Conservation (phyloP, 202 grass and related monocot genomes). For the Setaria italica region DNA sequence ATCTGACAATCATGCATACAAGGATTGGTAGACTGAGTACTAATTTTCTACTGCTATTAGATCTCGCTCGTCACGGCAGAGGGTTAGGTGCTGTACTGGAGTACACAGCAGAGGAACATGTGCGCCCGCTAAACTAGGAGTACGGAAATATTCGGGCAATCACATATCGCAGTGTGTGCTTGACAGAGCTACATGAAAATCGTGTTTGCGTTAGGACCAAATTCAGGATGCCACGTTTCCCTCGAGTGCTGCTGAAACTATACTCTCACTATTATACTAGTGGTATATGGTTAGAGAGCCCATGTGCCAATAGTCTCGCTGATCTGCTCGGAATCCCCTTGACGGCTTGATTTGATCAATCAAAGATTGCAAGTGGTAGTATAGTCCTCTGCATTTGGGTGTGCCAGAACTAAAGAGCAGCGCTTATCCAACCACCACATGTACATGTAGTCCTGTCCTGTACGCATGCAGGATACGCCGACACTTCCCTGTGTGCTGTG, state of each 20-base stretch:
- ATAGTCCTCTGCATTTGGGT: neutral
- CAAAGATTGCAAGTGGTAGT: neutral
- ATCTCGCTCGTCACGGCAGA: neutral
- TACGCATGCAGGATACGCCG: too few species aligned
- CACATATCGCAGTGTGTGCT: neutral
- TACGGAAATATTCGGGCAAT: slow-evolving; percentile 11
- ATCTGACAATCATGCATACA: neutral
- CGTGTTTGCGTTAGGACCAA: neutral
- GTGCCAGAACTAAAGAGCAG: neutral
- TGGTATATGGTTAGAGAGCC: neutral
- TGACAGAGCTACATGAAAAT: neutral
- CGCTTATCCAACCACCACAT: neutral
- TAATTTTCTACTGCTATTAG: neutral
- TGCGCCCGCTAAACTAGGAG: slow-evolving; percentile 18
- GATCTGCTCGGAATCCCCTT: neutral
- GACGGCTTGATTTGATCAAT: neutral
- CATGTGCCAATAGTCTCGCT: neutral
- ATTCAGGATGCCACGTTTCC: neutral
- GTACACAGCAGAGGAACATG: neutral
- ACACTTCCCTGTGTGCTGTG: too few species aligned
- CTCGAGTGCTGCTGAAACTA: neutral
- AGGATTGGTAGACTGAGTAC: neutral
- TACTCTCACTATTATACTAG: neutral
- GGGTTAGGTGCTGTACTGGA: neutral
- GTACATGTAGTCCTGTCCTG: too few species aligned